Percentiles rank a stretch among this genome's conserved stretches.
Evolutionary conservation across 352 stramenopile genomes (phyloP).

Genomic region (Aphanomyces astaci): DNA sequence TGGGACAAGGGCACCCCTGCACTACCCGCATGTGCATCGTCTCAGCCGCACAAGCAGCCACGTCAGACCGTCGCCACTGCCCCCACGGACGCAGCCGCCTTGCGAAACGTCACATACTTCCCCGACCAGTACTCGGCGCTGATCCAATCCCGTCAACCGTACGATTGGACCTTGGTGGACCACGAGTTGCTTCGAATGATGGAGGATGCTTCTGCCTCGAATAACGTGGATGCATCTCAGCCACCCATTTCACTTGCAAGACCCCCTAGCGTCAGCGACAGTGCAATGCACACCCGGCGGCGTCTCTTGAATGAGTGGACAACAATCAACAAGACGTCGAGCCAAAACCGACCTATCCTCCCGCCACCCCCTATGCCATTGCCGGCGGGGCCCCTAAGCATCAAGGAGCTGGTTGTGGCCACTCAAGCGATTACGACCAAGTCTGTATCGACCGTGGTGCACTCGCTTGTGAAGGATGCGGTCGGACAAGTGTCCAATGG

Average conservation of each 20-base stretch:
- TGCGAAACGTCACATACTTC: conserved; percentile 9
- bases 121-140: neutral
- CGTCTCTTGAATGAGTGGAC: conserved; percentile 1
- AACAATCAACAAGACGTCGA: neutral
- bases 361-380: neutral
- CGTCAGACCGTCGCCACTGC: neutral
- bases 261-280: neutral
- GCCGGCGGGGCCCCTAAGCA: neutral
- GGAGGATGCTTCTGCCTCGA: neutral
- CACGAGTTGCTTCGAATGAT: neutral
- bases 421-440: neutral
- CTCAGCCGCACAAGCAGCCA: too few relatives aligned
- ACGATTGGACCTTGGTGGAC: conserved; percentile 10
- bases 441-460: neutral
- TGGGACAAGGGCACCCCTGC: too few relatives aligned
- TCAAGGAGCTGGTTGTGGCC: neutral
- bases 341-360: neutral
- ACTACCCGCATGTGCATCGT: too few relatives aligned
- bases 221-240: too few relatives aligned
- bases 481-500: neutral
- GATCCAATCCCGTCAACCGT: conserved; percentile 2
- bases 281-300: neutral
- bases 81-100: neutral
- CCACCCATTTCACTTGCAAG: too few relatives aligned
- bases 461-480: neutral